Percentiles rank a stretch among this genome's conserved stretches.
These are phyloP conservation scores for Penicillium fuscoglaucum DNA, from an alignment of 2,329 filamentous ascomycete genomes.

Conservation along the genomic window DNA sequence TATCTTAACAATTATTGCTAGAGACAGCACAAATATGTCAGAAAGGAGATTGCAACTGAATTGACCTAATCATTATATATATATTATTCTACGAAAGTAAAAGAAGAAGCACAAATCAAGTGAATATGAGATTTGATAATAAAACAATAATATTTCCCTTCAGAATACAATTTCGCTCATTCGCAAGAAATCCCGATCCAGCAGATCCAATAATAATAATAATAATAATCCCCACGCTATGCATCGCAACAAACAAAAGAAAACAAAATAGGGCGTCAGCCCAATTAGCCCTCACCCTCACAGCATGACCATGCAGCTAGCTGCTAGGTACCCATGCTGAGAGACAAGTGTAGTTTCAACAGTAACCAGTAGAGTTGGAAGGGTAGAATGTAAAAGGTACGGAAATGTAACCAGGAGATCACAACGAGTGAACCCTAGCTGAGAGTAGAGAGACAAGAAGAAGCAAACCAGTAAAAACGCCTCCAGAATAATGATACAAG, in stretches of 20 bases:
- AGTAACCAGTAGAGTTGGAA: conserved; percentile 8
- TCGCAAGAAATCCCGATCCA: conserved; percentile 12
- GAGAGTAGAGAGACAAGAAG: not conserved
- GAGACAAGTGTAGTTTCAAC: not conserved
- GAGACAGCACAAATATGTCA: not conserved
- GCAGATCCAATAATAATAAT: conserved; percentile 10
- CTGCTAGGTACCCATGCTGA: conserved; percentile 14
- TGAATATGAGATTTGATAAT: not conserved
- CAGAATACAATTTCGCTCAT: conserved; percentile 23
- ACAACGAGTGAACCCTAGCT: not conserved
- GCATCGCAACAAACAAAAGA: conserved; percentile 22
- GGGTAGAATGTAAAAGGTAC: not conserved
- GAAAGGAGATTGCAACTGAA: not conserved
- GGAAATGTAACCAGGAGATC: not conserved
- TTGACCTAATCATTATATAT: not conserved
- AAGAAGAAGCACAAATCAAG: not conserved
- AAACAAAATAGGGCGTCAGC: conserved; percentile 2
- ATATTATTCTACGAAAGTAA: not conserved
- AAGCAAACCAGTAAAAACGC: not conserved
- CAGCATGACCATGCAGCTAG: conserved; percentile 16
- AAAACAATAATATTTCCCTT: conserved; percentile 3
- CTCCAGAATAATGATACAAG: conserved; percentile 25
- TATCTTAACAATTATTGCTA: not conserved
- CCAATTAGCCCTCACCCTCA: not conserved
- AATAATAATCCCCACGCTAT: conserved; percentile 33